These are phyloP conservation scores for Manihot esculenta DNA, from an alignment of 441 rosid genomes.

Conservation along the genomic window DNA sequence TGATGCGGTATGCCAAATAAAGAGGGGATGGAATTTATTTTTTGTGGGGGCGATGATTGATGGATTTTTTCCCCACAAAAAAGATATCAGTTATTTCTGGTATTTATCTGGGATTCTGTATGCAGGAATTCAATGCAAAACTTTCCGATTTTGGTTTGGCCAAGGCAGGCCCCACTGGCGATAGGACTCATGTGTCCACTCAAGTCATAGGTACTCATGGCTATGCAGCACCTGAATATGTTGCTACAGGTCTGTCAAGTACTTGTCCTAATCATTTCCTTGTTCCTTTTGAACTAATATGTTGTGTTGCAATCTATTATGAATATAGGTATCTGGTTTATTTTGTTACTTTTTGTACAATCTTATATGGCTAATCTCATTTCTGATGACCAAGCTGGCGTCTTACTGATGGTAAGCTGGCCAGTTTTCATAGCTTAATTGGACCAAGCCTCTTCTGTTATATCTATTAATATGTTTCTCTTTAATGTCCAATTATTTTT, in stretches of 20 bases:
- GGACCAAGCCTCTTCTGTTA: neutral
- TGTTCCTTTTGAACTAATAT: conserved; percentile 9
- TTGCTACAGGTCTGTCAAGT: conserved; percentile 63
- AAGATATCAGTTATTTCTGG: neutral
- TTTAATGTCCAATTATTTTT: neutral
- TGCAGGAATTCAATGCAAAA: conserved; percentile 86
- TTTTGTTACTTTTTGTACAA: conserved; percentile 7
- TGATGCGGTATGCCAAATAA: conserved; percentile 58
- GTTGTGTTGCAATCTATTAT: neutral
- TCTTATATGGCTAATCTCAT: neutral
- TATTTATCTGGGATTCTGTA: conserved; percentile 16
- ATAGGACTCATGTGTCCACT: conserved; percentile 82
- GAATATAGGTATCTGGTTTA: conserved; percentile 2
- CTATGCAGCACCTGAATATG: conserved; percentile 91
- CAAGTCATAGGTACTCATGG: conserved; percentile 90
- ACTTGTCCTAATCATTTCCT: neutral
- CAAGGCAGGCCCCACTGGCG: conserved; percentile 90
- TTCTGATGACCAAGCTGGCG: conserved; percentile 9
- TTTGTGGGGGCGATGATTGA: neutral
- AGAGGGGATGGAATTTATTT: neutral
- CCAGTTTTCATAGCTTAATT: neutral
- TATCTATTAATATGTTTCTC: neutral
- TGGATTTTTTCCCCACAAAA: conserved; percentile 5
- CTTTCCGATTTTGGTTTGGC: conserved; percentile 97
- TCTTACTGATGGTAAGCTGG: neutral